These are phyloP conservation scores for Gymnopus androsaceus DNA, from an alignment of 1,284 basidiomycete genomes.

Conservation along the genomic window DNA sequence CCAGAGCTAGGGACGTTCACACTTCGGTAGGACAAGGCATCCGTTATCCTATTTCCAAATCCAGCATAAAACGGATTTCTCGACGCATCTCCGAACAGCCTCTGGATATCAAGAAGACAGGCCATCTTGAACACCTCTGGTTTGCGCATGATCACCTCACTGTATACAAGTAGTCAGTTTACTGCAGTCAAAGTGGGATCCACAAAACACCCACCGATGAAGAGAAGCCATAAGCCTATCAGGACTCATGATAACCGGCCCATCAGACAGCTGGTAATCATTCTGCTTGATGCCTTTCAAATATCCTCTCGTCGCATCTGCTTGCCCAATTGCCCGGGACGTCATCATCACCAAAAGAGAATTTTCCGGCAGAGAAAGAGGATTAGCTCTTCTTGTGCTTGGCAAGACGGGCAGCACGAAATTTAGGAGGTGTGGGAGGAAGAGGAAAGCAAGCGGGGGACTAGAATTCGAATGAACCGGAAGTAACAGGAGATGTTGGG, in stretches of 20 bases:
- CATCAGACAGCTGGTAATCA: slow-evolving; percentile 93
- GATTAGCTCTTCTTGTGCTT: too few species aligned
- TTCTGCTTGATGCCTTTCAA: slow-evolving; percentile 95
- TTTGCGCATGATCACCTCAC: slow-evolving; percentile 98
- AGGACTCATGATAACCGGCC: slow-evolving; percentile 99
- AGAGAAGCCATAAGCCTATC: slow-evolving; percentile 94
- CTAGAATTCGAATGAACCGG: too few species aligned
- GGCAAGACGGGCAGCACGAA: too few species aligned
- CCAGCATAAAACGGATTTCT: slow-evolving; percentile 93
- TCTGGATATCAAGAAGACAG: slow-evolving; percentile 93
- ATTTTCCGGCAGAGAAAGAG: too few species aligned
- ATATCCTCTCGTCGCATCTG: slow-evolving; percentile 96
- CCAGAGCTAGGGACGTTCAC: slow-evolving; percentile 93
- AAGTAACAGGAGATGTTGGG: too few species aligned
- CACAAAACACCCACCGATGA: slow-evolving; percentile 70
- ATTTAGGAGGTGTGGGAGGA: too few species aligned
- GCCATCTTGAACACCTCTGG: slow-evolving; percentile 99
- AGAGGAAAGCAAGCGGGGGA: too few species aligned
- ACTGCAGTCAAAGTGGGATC: not conserved
- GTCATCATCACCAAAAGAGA: too few species aligned
- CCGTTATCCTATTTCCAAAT: slow-evolving; percentile 98
- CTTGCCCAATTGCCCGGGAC: slow-evolving; percentile 96
- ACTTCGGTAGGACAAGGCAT: slow-evolving; percentile 94
- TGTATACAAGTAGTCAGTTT: slow-evolving; percentile 30
- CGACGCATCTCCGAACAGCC: slow-evolving; percentile 78